A percentile compares a stretch with the other conserved stretches of the same genome.
These are phyloP conservation scores for Asterophora parasitica DNA, from an alignment of 768 basidiomycete genomes.

Conservation along the genomic window DNA sequence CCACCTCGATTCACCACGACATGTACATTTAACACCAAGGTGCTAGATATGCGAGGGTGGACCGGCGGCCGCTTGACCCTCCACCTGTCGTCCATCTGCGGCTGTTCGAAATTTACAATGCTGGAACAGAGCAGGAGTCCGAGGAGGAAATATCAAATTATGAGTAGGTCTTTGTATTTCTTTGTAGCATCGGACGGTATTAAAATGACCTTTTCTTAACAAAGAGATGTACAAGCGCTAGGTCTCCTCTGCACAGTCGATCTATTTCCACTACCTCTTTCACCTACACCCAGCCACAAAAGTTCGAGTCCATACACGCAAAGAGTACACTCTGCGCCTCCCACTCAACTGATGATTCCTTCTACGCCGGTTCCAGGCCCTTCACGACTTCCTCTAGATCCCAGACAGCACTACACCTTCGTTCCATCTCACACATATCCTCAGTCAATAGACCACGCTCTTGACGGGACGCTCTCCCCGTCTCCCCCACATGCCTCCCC, in stretches of 20 bases:
- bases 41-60: conserved; percentile 54
- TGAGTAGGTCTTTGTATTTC: conserved; percentile 33
- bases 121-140: conserved; percentile 34
- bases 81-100: conserved; percentile 56
- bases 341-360: conserved; percentile 14
- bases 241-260: conserved; percentile 78
- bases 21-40: conserved; percentile 8
- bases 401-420: conserved; percentile 8
- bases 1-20: neutral
- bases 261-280: conserved; percentile 54
- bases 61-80: conserved; percentile 62
- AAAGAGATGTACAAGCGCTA: conserved; percentile 54
- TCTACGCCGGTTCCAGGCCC: conserved; percentile 1
- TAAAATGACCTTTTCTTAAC: too few species aligned
- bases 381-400: conserved; percentile 1
- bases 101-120: conserved; percentile 41
- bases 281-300: neutral
- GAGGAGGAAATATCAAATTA: conserved; percentile 43
- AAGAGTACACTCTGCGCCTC: conserved; percentile 11
- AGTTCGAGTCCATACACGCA: neutral
- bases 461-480: neutral
- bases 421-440: conserved; percentile 9
- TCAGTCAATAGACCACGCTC: neutral
- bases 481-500: conserved; percentile 9
- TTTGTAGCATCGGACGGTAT: neutral